Conservation (phyloP, 495 filamentous ascomycete genomes). For the Ascodesmis nigricans region DNA sequence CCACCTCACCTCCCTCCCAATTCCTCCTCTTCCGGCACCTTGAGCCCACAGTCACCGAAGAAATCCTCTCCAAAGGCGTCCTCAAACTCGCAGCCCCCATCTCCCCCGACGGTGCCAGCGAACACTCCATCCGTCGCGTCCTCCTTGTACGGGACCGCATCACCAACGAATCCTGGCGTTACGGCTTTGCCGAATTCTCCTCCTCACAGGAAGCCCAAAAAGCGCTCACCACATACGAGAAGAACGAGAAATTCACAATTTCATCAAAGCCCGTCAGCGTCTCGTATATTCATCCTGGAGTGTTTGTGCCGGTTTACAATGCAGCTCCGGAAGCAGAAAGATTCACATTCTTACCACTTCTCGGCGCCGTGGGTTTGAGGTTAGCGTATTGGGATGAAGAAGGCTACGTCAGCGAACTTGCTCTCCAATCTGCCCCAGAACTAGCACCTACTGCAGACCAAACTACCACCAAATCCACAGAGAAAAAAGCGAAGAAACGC, state of each 20-base stretch:
- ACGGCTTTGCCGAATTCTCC: slow-evolving; percentile 80
- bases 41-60: slow-evolving; percentile 51
- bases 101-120: slow-evolving; percentile 40
- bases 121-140: slow-evolving; percentile 54
- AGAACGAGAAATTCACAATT: slow-evolving; percentile 66
- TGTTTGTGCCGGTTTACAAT: slow-evolving; percentile 58
- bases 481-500: slow-evolving; percentile 43
- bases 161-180: slow-evolving; percentile 60
- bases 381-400: slow-evolving; percentile 73
- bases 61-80: slow-evolving; percentile 55
- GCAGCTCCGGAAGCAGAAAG: slow-evolving; percentile 30
- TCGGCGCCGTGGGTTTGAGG: slow-evolving; percentile 31
- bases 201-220: slow-evolving; percentile 52
- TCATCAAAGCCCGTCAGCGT: slow-evolving; percentile 52
- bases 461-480: slow-evolving; percentile 24
- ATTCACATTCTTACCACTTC: slow-evolving; percentile 52
- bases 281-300: slow-evolving; percentile 66
- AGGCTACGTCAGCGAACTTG: slow-evolving; percentile 46
- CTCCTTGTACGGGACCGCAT: slow-evolving; percentile 56
- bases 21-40: slow-evolving; percentile 60
- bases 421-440: slow-evolving; percentile 28
- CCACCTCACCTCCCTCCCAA: slow-evolving; percentile 54
- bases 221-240: slow-evolving; percentile 50
- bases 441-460: slow-evolving; percentile 9
- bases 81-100: slow-evolving; percentile 38